Evolutionary conservation across 257 asterid genomes (phyloP).

Genomic region (Salvia hispanica): DNA sequence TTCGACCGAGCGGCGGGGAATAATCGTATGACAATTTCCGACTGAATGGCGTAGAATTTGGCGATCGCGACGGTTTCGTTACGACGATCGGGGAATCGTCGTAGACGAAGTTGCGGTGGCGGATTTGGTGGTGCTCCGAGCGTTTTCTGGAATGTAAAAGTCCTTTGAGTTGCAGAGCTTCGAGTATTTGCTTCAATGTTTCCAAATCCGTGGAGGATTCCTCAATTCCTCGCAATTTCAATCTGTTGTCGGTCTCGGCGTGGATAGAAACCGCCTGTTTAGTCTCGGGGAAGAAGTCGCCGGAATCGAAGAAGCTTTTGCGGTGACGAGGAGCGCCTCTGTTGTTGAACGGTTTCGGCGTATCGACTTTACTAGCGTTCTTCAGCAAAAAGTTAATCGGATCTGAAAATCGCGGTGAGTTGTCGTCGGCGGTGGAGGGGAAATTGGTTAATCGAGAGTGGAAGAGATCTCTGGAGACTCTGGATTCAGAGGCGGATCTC

Average conservation of each 20-base stretch:
- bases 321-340: constrained; percentile 58
- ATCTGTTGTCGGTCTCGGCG: constrained; percentile 69
- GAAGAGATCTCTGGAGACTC: constrained; percentile 75
- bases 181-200: constrained; percentile 81
- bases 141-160: constrained; percentile 65
- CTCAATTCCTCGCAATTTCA: constrained; percentile 75
- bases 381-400: constrained; percentile 37
- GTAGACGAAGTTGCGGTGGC: constrained; percentile 55
- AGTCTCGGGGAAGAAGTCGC: constrained; percentile 82
- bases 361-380: constrained; percentile 35
- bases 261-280: constrained; percentile 50
- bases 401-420: constrained; percentile 39
- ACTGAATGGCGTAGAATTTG: constrained; percentile 39
- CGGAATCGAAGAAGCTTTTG: constrained; percentile 67
- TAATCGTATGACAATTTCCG: constrained; percentile 45
- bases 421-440: constrained; percentile 33
- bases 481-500: constrained; percentile 91
- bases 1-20: constrained; percentile 36
- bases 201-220: constrained; percentile 84
- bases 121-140: constrained; percentile 39
- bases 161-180: constrained; percentile 92
- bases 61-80: constrained; percentile 53
- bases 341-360: constrained; percentile 40
- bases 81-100: constrained; percentile 66
- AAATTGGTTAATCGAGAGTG: constrained; percentile 49